Evolutionary conservation across 2,329 filamentous ascomycete genomes (phyloP).

Genomic region (Ophiocordyceps robertsii): DNA sequence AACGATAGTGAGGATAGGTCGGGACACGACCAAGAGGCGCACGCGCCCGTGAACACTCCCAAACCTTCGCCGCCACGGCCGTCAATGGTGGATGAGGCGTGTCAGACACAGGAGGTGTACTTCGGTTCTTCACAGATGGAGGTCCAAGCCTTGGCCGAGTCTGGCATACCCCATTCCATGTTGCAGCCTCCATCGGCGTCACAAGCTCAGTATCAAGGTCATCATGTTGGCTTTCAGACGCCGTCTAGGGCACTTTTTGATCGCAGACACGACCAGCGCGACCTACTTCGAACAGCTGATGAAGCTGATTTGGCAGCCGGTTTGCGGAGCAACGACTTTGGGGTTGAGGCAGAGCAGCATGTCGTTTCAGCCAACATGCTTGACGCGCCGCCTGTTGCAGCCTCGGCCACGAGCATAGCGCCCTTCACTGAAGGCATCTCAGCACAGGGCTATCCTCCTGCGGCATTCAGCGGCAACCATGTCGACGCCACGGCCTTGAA

Average conservation of each 20-base stretch:
- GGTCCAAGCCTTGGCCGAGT: slow-evolving; percentile 15
- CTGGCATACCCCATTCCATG: slow-evolving; percentile 5
- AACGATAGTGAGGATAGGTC: neutral
- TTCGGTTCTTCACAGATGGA: slow-evolving; percentile 12
- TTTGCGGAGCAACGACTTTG: neutral
- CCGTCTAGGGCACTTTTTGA: slow-evolving; percentile 5
- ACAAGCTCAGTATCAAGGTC: neutral
- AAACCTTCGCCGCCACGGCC: slow-evolving; percentile 9
- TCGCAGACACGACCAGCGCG: neutral
- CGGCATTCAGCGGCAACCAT: neutral
- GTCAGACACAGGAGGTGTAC: slow-evolving; percentile 17
- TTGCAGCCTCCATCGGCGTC: slow-evolving; percentile 4
- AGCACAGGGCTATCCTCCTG: neutral
- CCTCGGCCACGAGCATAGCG: neutral
- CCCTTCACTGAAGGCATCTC: neutral
- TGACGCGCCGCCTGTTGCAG: neutral
- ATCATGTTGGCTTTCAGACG: slow-evolving; percentile 1
- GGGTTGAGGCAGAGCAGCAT: neutral
- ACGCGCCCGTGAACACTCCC: neutral
- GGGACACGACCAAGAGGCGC: neutral
- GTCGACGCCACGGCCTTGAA: neutral
- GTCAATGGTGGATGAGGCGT: slow-evolving; percentile 22
- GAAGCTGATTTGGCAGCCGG: neutral
- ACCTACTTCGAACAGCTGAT: neutral
- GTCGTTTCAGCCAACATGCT: neutral